phyloP scores from a whole-genome alignment of 208 protist species.

The Entamoeba invadens region DNA sequence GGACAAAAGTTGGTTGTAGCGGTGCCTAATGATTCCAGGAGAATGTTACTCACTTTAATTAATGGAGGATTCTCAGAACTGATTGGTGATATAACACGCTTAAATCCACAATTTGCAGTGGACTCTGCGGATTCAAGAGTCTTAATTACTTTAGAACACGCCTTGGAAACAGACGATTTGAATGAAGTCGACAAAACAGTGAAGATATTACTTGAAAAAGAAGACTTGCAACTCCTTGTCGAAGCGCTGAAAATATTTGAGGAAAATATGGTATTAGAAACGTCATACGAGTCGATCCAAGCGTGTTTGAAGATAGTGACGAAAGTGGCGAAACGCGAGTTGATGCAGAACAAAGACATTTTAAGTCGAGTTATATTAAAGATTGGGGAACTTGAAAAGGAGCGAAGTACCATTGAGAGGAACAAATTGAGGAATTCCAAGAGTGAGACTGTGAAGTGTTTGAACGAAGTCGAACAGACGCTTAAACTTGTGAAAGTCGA shows the following conservation, averaged over 20 bases:
- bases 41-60: background rate
- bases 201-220: background rate
- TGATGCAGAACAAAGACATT: background rate
- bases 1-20: background rate
- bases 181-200: background rate
- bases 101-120: background rate
- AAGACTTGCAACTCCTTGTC: background rate
- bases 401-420: background rate
- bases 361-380: background rate
- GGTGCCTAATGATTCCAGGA: background rate
- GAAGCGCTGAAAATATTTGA: background rate
- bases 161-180: background rate
- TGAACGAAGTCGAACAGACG: background rate
- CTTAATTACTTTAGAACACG: background rate
- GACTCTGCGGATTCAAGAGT: background rate
- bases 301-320: background rate
- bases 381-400: background rate
- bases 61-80: background rate
- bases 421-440: background rate
- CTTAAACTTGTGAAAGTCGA: too few relatives aligned
- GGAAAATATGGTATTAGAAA: background rate
- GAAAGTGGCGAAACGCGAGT: background rate
- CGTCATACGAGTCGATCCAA: background rate
- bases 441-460: background rate
- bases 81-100: background rate